Base-by-base conservation (phyloP, 169 alveolate genomes). In the Plasmodium knowlesi region DNA sequence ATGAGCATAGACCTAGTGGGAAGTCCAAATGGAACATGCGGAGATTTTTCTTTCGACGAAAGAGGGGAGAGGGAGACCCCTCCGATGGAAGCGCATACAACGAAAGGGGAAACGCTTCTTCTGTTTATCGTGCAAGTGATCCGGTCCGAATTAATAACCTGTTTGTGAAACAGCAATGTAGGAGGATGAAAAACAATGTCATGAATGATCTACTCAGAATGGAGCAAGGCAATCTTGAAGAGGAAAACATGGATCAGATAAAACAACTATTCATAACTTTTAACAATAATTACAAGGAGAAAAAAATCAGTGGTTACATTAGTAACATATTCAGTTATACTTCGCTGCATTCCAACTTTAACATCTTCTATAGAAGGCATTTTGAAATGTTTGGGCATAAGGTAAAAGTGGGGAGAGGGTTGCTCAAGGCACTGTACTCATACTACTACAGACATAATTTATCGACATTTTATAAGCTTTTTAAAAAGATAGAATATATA, bases 401-500 rank as follows among this genome's bases (percentile, higher is more conserved):
- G 16, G 67, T 61, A 79, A 89, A 89, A 16, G 32, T 89, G 25
- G 30, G 89, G 12, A 89, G 76, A 12, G 46, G 78, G 16, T 67
- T 89, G 57, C 71, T 89, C 34, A 79, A 89, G 72, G 9, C 32
- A n/a, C 82, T 89, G 53, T 89, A 79, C 82, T 89, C 94, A 0
- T 39, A 61, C 14, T 89, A 57, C 82, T 89, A 89, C 72, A 89
- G 57, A 32, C 94, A 89, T 32, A 89, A 89, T 37, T 19, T 89
- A 22, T 89, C 90, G 4, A 19, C 82, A 89, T 73, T 79, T 22
- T 89, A 89, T 54, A 89, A 89, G 67, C 70, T 89, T 1, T 89
- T 46, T 79, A 89, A 89, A 61, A 89, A 89, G 19, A 79, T 89
- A 22, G 94, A 89, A 61, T 89, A 89, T 41, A 89, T 89, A 79